Evolutionary conservation across 2,329 filamentous ascomycete species (phyloP).

Genomic region (Trichophyton verrucosum): DNA sequence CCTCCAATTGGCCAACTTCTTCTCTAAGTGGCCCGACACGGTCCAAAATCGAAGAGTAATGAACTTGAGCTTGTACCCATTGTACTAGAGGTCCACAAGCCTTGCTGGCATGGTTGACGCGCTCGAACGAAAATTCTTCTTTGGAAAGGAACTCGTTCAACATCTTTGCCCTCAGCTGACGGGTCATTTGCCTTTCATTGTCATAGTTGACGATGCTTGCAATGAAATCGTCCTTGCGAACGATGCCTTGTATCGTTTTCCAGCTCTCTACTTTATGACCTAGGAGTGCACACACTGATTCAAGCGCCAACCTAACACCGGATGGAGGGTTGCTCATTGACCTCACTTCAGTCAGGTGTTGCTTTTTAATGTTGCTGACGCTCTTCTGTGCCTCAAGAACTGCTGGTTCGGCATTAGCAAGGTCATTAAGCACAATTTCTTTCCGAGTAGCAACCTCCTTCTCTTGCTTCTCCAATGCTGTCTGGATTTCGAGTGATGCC

Average conservation of each 20-base stretch:
- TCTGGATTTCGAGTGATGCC: slow-evolving; percentile 78
- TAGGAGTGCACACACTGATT: slow-evolving; percentile 90
- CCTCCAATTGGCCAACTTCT: slow-evolving; percentile 76
- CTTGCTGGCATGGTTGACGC: slow-evolving; percentile 90
- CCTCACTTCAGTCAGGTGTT: slow-evolving; percentile 92
- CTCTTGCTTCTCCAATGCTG: slow-evolving; percentile 77
- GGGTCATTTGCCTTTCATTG: slow-evolving; percentile 91
- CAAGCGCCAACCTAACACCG: slow-evolving; percentile 81
- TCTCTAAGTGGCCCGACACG: slow-evolving; percentile 83
- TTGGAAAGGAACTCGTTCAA: slow-evolving; percentile 82
- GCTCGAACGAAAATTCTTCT: slow-evolving; percentile 90
- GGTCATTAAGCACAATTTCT: slow-evolving; percentile 73
- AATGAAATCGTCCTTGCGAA: slow-evolving; percentile 92
- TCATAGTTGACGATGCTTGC: slow-evolving; percentile 95
- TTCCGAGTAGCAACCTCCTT: slow-evolving; percentile 69
- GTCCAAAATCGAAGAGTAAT: slow-evolving; percentile 94
- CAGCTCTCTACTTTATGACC: slow-evolving; percentile 83
- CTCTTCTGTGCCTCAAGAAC: slow-evolving; percentile 87
- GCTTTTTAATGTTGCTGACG: slow-evolving; percentile 95
- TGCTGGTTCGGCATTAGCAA: slow-evolving; percentile 84
- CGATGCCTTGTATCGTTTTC: slow-evolving; percentile 79
- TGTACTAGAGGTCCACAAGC: slow-evolving; percentile 93
- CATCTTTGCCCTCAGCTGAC: slow-evolving; percentile 70
- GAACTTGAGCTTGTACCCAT: slow-evolving; percentile 94
- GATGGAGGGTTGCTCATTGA: slow-evolving; percentile 89